Conservation (phyloP, 352 stramenopile genomes). For the Peronospora tabacina region DNA sequence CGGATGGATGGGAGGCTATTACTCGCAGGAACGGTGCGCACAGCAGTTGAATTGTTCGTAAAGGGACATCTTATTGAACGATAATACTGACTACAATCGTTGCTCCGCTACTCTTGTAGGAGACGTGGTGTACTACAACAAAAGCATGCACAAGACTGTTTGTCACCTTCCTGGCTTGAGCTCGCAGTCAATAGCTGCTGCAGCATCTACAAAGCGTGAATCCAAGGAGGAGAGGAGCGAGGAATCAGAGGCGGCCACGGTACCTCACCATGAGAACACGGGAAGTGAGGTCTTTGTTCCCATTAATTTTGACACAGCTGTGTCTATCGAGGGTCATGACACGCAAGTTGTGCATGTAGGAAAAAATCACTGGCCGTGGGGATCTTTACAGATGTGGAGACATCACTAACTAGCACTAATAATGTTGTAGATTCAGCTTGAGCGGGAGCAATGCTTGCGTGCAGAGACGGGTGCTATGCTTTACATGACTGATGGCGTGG, state of each 20-base stretch:
- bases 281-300: constrained; percentile 56
- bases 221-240: constrained; percentile 11
- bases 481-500: constrained; percentile 92
- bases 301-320: constrained; percentile 76
- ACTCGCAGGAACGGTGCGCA: constrained; percentile 47
- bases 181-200: constrained; percentile 2
- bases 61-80: not conserved
- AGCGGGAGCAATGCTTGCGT: constrained; percentile 87
- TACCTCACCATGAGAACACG: constrained; percentile 31
- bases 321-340: constrained; percentile 75
- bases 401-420: not conserved
- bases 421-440: constrained; percentile 62
- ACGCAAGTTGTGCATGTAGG: constrained; percentile 79
- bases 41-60: not conserved
- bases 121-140: constrained; percentile 60
- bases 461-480: constrained; percentile 92
- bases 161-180: constrained; percentile 37
- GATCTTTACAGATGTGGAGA: not conserved
- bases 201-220: constrained; percentile 5
- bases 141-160: constrained; percentile 50
- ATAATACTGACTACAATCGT: not conserved
- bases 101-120: constrained; percentile 23
- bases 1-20: constrained; percentile 54
- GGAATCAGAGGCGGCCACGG: constrained; percentile 3
- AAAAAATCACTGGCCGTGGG: constrained; percentile 3